phyloP scores from a whole-genome alignment of 2,329 filamentous ascomycete genomes.

The Escovopsis sp. region DNA sequence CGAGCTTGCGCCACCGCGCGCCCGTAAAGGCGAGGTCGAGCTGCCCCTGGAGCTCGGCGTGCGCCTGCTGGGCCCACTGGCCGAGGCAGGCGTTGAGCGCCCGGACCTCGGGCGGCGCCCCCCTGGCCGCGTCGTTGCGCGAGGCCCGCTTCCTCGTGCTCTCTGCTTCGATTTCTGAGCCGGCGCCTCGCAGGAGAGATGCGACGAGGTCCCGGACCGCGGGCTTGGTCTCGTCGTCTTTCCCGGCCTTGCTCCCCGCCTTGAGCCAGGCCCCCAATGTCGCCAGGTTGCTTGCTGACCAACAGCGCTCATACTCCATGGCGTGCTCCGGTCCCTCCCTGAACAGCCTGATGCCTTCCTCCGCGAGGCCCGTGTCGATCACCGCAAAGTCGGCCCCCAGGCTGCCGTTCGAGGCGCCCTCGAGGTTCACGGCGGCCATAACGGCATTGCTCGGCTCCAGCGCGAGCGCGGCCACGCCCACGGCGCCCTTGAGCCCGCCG shows the following conservation, averaged over 20 bases:
- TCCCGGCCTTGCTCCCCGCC: constrained; percentile 21
- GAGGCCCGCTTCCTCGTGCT: constrained; percentile 1
- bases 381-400: constrained; percentile 31
- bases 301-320: constrained; percentile 56
- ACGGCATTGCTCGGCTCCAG: constrained; percentile 26
- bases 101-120: constrained; percentile 3
- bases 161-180: constrained; percentile 35
- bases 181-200: constrained; percentile 46
- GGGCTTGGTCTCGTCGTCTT: constrained; percentile 40
- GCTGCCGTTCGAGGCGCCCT: constrained; percentile 24
- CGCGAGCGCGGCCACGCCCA: constrained; percentile 33
- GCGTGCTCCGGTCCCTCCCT: constrained; percentile 56
- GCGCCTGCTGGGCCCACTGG: constrained; percentile 64
- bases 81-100: constrained; percentile 46
- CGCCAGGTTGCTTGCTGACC: constrained; percentile 59
- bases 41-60: constrained; percentile 68
- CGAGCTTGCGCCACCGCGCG: constrained; percentile 62
- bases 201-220: constrained; percentile 51
- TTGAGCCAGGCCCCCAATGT: constrained; percentile 52
- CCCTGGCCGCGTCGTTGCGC: background rate
- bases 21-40: constrained; percentile 65
- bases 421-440: constrained; percentile 43
- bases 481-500: constrained; percentile 54
- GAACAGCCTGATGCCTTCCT: constrained; percentile 49
- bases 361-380: constrained; percentile 50